Base-by-base conservation (phyloP, 2,329 filamentous ascomycete genomes). In the Cadophora gregata region DNA sequence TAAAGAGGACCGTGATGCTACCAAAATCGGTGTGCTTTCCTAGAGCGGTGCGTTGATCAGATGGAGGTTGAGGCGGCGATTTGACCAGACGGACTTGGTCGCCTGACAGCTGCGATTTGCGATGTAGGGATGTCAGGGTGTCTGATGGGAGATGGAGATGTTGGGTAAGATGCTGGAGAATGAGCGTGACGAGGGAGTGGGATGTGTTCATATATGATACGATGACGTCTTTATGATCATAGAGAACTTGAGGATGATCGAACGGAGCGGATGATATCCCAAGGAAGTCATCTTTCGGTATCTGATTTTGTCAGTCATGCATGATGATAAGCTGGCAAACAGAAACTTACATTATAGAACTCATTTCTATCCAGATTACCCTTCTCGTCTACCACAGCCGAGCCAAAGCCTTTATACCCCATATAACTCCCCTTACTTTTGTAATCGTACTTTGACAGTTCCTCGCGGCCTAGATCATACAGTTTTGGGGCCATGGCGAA, bases 401-500 rank as follows among this genome's bases (percentile, higher is more conserved):
- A 68, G 12, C 72, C 74, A 48, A 70, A 69, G 5, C 71, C 69
- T 51, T 73, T 74, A 59, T 75, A 75, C 9, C 71, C 73, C 36
- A 69, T 67, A 65, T 74, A 75, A 48, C 70, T 74, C 1, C 68
- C 72, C 31, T 59, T 48, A 14, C 24, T 59, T 19, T 67, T 72
- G 64, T 85, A 85, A 69, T 87, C 85, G 70, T 86, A 88, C 63
- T 81, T 80, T n/a, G 78, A 71, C 71, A 87, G 85, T 71, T 88
- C 86, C 10, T 82, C 77, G 0, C 82, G 68, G 0, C 79, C 78
- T 0, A 87, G 72, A 4, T 81, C 77, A 71, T 68, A 75, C 5
- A 75, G 62, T 36, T 67, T 64, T 3, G 69, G 69, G 0, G 64
- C 72, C 4, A 76, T 14, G 1, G 62, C 59, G 59, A 74, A 74